Evolutionary conservation across 2,329 filamentous ascomycete species (phyloP).

Genomic region (Aspergillus ibericus): DNA sequence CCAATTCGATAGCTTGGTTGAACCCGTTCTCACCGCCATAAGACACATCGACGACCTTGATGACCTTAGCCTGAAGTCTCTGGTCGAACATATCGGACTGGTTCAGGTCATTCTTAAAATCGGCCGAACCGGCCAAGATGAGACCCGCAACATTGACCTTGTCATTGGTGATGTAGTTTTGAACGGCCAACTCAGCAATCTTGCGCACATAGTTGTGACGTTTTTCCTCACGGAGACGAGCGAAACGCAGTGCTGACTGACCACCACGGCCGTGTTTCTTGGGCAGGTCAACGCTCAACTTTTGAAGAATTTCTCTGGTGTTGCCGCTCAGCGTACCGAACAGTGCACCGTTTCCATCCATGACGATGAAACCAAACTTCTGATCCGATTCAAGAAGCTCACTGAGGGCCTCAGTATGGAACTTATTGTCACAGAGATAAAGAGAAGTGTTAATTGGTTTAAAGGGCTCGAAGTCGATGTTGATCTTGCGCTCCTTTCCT

Average conservation of each 20-base stretch:
- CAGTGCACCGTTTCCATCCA: conserved; percentile 98
- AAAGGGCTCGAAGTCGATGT: conserved; percentile 99
- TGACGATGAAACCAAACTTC: conserved; percentile 99
- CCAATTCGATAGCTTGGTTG: conserved; percentile 97
- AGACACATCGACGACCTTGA: conserved; percentile 98
- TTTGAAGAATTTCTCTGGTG: conserved; percentile 94
- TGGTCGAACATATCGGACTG: conserved; percentile 96
- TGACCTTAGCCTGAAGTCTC: conserved; percentile 89
- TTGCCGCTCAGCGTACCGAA: conserved; percentile 97
- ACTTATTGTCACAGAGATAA: conserved; percentile 99
- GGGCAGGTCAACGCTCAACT: conserved; percentile 96
- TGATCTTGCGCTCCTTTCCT: conserved; percentile 99
- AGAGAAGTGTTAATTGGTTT: conserved; percentile 99
- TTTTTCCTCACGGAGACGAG: conserved; percentile 98
- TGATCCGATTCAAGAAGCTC: conserved; percentile 98
- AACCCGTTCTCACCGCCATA: conserved; percentile 99
- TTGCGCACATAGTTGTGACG: conserved; percentile 99
- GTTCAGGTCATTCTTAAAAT: conserved; percentile 99
- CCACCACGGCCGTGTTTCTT: conserved; percentile 99
- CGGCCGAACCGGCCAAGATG: conserved; percentile 92
- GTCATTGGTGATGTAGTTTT: conserved; percentile 98
- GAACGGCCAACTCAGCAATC: conserved; percentile 94
- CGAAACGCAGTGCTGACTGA: conserved; percentile 98
- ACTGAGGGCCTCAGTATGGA: conserved; percentile 95
- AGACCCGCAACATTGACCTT: conserved; percentile 97